Conservation (phyloP, 2,329 filamentous ascomycete genomes). For the Dothistroma septosporum region DNA sequence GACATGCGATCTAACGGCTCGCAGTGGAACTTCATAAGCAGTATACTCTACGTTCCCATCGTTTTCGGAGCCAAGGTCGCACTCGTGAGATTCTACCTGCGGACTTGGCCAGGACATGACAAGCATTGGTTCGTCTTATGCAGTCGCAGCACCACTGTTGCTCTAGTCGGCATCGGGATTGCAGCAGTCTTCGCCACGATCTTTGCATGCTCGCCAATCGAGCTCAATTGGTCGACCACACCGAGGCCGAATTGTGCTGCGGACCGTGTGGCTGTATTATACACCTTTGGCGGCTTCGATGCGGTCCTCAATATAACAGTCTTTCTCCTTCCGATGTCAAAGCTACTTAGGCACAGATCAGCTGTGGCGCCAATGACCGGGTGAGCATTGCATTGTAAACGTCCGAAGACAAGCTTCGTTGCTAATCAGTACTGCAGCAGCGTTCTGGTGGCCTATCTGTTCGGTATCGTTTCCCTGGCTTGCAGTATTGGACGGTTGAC, state of each 20-base stretch:
- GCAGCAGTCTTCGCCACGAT: background rate
- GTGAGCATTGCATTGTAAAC: background rate
- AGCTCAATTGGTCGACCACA: background rate
- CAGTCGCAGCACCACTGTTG: background rate
- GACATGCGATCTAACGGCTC: background rate
- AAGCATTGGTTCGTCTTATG: background rate
- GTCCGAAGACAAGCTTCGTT: background rate
- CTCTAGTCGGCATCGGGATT: background rate
- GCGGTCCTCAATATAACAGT: background rate
- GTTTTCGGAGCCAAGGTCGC: background rate
- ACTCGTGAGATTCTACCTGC: background rate
- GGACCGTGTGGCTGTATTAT: background rate
- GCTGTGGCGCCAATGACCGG: background rate
- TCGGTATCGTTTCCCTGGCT: background rate
- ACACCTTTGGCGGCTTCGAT: background rate
- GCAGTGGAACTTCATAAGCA: background rate
- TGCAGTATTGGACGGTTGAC: background rate
- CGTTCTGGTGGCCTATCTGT: background rate
- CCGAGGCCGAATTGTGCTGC: background rate
- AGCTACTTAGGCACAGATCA: background rate
- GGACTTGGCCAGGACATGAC: background rate
- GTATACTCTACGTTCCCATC: background rate
- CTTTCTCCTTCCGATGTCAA: background rate
- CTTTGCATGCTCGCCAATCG: background rate
- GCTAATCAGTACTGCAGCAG: background rate